Evolutionary conservation across 371 early-diverging fungal species (phyloP).

Genomic region (Choanephora cucurbitarum): DNA sequence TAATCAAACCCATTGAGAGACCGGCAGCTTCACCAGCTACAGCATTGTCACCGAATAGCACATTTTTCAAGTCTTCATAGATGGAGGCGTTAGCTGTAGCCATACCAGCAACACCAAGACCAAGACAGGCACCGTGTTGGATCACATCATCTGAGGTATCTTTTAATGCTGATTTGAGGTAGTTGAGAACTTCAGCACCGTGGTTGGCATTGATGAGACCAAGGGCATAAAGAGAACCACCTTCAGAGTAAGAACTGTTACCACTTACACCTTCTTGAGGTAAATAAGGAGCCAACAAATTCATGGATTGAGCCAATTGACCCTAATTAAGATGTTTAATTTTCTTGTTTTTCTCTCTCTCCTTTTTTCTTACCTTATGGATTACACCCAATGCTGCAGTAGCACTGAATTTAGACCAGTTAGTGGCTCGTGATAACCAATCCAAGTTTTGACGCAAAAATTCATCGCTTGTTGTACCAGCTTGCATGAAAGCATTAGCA

Average conservation of each 20-base stretch:
- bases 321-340: slow-evolving; percentile 68
- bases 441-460: slow-evolving; percentile 97
- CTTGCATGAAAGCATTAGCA: slow-evolving; percentile 98
- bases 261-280: slow-evolving; percentile 85
- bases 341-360: too few relatives aligned
- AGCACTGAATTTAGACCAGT: slow-evolving; percentile 99
- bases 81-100: slow-evolving; percentile 87
- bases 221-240: slow-evolving; percentile 97
- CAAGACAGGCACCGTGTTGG: slow-evolving; percentile 98
- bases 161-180: slow-evolving; percentile 80
- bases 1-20: slow-evolving; percentile 96
- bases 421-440: slow-evolving; percentile 96
- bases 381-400: slow-evolving; percentile 99
- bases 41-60: slow-evolving; percentile 91
- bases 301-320: slow-evolving; percentile 85
- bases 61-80: slow-evolving; percentile 84
- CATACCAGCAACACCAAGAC: slow-evolving; percentile 97
- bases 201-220: slow-evolving; percentile 98
- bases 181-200: slow-evolving; percentile 79
- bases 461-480: slow-evolving; percentile 98
- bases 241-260: slow-evolving; percentile 91
- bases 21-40: slow-evolving; percentile 98
- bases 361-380: slow-evolving; percentile 85
- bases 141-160: slow-evolving; percentile 87
- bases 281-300: slow-evolving; percentile 89